Evolutionary conservation across 352 stramenopile genomes (phyloP).

Genomic region (Globisporangium spiculum): DNA sequence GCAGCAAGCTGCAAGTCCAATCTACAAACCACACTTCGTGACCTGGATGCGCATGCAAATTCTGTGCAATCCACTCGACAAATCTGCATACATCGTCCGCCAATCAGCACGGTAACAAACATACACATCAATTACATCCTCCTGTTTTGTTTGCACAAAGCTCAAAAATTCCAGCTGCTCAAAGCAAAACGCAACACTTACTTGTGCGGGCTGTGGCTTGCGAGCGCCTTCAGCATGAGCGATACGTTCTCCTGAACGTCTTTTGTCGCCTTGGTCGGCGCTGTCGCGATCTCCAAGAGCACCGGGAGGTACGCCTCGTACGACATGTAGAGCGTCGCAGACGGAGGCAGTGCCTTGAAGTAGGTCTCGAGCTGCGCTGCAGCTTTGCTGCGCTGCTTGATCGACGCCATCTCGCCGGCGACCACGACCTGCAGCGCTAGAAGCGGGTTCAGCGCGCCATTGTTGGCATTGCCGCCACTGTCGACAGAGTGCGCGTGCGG

Average conservation of each 20-base stretch:
- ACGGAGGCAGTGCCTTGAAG: conserved; percentile 24
- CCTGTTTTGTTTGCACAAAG: neutral
- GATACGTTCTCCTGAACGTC: conserved; percentile 41
- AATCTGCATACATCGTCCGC: conserved; percentile 19
- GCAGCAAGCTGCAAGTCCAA: conserved; percentile 43
- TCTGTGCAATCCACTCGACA: conserved; percentile 46
- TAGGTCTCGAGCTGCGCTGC: conserved; percentile 45
- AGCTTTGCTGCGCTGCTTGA: conserved; percentile 42
- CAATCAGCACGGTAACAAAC: neutral
- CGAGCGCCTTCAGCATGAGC: conserved; percentile 36
- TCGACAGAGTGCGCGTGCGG: conserved; percentile 6
- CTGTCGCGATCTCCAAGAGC: conserved; percentile 34
- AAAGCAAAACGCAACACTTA: conserved; percentile 3
- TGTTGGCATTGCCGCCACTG: neutral
- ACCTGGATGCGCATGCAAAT: conserved; percentile 29
- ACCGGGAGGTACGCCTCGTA: conserved; percentile 54
- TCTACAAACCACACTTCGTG: conserved; percentile 51
- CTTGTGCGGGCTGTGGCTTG: conserved; percentile 37
- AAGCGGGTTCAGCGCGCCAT: conserved; percentile 34
- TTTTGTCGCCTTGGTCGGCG: conserved; percentile 24
- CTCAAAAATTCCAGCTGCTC: neutral
- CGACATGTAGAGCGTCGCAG: conserved; percentile 29
- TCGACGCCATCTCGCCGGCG: conserved; percentile 27
- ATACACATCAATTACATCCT: neutral
- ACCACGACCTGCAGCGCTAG: conserved; percentile 44